Evolutionary conservation across 2,329 filamentous ascomycete genomes (phyloP).

Genomic region (Myotisia sp.): DNA sequence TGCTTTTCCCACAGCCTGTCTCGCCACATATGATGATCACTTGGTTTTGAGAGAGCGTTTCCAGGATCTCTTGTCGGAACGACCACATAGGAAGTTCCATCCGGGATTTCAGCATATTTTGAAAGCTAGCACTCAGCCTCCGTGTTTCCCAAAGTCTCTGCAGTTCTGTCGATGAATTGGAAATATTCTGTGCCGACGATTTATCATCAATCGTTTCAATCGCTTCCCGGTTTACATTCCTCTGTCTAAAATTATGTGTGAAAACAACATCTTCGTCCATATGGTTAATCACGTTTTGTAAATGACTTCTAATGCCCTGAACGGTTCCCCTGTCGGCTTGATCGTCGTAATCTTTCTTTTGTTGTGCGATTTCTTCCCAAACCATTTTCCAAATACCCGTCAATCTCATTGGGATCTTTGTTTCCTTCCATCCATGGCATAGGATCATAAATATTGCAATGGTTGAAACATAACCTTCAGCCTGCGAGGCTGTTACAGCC

Average conservation of each 20-base stretch:
- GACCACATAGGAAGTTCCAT: constrained; percentile 80
- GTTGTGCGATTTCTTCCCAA: constrained; percentile 62
- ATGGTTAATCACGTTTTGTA: constrained; percentile 24
- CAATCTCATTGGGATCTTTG: constrained; percentile 67
- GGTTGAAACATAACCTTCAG: constrained; percentile 74
- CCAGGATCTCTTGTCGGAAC: constrained; percentile 64
- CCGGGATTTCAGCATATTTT: constrained; percentile 64
- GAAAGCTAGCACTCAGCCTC: constrained; percentile 43
- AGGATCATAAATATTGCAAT: constrained; percentile 70
- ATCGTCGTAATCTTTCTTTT: constrained; percentile 57
- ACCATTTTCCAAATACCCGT: constrained; percentile 71
- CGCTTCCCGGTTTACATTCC: constrained; percentile 18
- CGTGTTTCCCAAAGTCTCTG: constrained; percentile 40
- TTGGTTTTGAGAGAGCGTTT: constrained; percentile 62
- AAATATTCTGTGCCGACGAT: background rate
- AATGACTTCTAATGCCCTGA: constrained; percentile 42
- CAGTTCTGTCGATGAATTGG: constrained; percentile 2
- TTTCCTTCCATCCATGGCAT: constrained; percentile 62
- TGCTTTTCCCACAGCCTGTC: constrained; percentile 94
- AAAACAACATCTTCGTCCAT: constrained; percentile 63
- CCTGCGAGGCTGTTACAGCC: constrained; percentile 62
- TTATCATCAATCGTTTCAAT: background rate
- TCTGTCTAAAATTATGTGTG: constrained; percentile 56
- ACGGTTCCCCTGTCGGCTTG: constrained; percentile 54
- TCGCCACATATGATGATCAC: constrained; percentile 92